Evolutionary conservation across 352 stramenopile genomes (phyloP), one percentile per base, ranked within the genome.

Genomic region (Nothophytophthora sp.): DNA sequence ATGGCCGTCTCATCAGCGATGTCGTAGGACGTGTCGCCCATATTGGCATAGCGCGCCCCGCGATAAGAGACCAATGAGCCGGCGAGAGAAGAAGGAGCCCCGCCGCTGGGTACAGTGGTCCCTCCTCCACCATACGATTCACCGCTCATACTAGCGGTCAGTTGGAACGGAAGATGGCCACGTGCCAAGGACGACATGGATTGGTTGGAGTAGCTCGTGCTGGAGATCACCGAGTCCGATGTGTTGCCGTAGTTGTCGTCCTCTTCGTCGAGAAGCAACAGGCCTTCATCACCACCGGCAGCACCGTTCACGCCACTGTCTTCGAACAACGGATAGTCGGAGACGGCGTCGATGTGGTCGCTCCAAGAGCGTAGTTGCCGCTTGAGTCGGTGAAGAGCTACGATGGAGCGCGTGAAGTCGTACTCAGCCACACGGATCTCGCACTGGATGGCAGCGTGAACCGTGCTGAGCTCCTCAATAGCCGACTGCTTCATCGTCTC

Each of bases 331-430:
- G 79, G 79, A 18, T 92, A 92, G 27, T 92, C 81, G 6, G 79
- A 89, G 30, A 90, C 65, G 30, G 60, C 67, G 55, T 92, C 81
- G 42, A 92, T 90, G 57, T 92, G 81, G 27, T 92, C 79, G 54
- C 79, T 88, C 81, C 81, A 92, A 7, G 70, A 76, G 8, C 68
- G 72, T 18, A 90, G 33, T 33, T 76, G 67, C 12, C 66, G 57
- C 59, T 91, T 93, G 27, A 91, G 76, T 15, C 74, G 75, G 50
- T 91, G 78, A 11, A 93, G 41, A 16, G 77, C 70, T 13, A 89
- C 74, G 56, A 90, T 89, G 22, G 80, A 76, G 44, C 82, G 78
- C 8, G 80, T 90, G 37, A 90, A 86, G 36, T 93, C 76, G 44
- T 90, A 90, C 50, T 91, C 76, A 11, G 74, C 55, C 46, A 91